Conservation (phyloP, 352 stramenopile species). For the Elongisporangium undulatum region DNA sequence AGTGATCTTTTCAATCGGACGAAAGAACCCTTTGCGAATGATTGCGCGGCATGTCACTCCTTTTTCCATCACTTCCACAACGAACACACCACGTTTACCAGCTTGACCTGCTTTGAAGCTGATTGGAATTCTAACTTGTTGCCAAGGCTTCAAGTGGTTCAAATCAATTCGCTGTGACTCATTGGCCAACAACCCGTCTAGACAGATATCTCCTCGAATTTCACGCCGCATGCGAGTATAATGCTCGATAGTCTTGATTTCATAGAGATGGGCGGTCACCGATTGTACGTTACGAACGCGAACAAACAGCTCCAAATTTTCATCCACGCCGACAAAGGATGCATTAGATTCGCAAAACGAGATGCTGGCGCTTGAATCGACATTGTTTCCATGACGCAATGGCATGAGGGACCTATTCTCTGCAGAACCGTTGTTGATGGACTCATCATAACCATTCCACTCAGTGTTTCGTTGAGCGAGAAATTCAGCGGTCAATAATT, state of each 20-base stretch:
- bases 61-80: constrained; percentile 60
- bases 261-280: constrained; percentile 52
- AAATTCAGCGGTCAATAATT: background rate
- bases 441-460: background rate
- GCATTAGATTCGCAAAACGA: constrained; percentile 51
- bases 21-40: constrained; percentile 50
- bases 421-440: constrained; percentile 16
- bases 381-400: background rate
- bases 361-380: constrained; percentile 6
- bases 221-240: constrained; percentile 40
- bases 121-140: constrained; percentile 34
- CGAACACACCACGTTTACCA: constrained; percentile 38
- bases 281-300: constrained; percentile 42
- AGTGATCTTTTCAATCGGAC: constrained; percentile 39
- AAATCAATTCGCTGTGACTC: constrained; percentile 48
- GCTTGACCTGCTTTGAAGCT: constrained; percentile 11
- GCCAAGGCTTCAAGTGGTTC: constrained; percentile 36
- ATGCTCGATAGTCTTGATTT: constrained; percentile 57
- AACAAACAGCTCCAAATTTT: constrained; percentile 32
- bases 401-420: background rate
- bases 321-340: constrained; percentile 29
- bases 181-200: constrained; percentile 54
- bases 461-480: background rate
- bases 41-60: constrained; percentile 50
- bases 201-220: constrained; percentile 41